phyloP scores from a whole-genome alignment of 108 stramenopile species.

The Parietichytrium sp. region DNA sequence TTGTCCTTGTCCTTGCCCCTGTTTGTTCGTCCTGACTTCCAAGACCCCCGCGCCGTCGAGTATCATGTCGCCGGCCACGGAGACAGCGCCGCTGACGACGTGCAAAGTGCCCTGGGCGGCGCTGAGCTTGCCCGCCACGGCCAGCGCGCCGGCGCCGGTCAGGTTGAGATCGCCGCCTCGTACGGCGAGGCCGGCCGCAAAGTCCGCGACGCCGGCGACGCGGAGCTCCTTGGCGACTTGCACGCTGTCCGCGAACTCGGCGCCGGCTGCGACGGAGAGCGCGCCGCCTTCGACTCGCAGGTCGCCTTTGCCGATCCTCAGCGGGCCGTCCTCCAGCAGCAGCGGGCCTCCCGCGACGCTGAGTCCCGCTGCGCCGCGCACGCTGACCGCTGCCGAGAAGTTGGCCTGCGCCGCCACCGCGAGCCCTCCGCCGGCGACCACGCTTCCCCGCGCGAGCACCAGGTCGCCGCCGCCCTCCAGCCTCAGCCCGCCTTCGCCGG shows the following conservation, averaged over 20 bases:
- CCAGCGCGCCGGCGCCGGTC: neutral
- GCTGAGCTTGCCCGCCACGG: neutral
- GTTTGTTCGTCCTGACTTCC: neutral
- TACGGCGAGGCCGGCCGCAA: neutral
- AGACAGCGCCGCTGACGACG: neutral
- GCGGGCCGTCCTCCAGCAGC: too few species aligned
- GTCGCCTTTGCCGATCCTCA: too few species aligned
- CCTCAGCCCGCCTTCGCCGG: too few species aligned
- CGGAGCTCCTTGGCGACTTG: too few species aligned
- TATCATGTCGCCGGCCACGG: neutral
- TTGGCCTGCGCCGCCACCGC: neutral
- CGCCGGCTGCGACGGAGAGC: neutral
- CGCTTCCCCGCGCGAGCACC: neutral
- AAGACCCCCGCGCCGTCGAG: neutral
- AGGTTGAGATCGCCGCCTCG: neutral
- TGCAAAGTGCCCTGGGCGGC: neutral
- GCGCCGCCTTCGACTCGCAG: neutral
- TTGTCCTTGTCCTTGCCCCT: neutral
- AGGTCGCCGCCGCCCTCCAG: neutral
- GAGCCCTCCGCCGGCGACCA: neutral
- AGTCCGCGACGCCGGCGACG: neutral
- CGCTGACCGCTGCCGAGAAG: too few species aligned
- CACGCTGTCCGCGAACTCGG: neutral
- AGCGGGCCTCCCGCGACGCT: too few species aligned
- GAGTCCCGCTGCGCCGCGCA: too few species aligned